Evolutionary conservation across 2,329 filamentous ascomycete species (phyloP), one percentile per base, ranked within the genome.

Genomic region (Cercospora sojina): DNA sequence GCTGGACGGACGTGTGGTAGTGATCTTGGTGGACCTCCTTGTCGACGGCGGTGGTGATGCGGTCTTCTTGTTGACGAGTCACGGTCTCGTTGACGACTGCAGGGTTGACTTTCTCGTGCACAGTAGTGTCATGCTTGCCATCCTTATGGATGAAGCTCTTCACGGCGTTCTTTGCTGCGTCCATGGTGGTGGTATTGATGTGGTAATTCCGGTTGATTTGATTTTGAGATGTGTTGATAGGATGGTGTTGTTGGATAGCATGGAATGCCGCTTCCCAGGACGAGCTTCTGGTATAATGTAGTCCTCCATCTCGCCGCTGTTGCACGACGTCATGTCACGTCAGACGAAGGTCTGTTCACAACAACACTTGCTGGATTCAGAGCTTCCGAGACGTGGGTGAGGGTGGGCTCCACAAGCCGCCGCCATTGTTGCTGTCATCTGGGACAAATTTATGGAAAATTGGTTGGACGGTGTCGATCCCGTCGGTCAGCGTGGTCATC

Each of bases 11-110:
- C 56, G 87, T 90, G 76, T 91, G 88, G 76, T 90, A 87, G 72
- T 91, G 89, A 66, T 91, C 87, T 75, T 91, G 89, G 74, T 91
- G 88, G 3, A 91, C 80, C 72, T 91, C 89, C 70, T 85, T 86
- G 74, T 91, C 87, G 35, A 91, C 77, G 6, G 87, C 89, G 1
- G 86, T 88, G 20, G 81, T 83, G 47, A 72, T 64, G n/a, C 88
- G 79, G 74, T 91, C 87, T 64, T 90, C 88, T 47, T 83, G 77
- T n/a, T 85, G 83, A n/a, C 65, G 64, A 29, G 61, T 66, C 20
- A 71, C 57, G 9, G 69, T 71, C 67, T 69, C 69, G 51, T 85
- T 85, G 66, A 82, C 84, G 53, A 91, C 77, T 16, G 69, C 65
- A 0, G 86, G 84, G 47, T 85, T 83, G 49, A 90, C 84, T 8